A percentile compares a stretch with the other conserved stretches of the same genome.
phyloP scores from a whole-genome alignment of 768 basidiomycete genomes.

The Termitomyces titanicus region DNA sequence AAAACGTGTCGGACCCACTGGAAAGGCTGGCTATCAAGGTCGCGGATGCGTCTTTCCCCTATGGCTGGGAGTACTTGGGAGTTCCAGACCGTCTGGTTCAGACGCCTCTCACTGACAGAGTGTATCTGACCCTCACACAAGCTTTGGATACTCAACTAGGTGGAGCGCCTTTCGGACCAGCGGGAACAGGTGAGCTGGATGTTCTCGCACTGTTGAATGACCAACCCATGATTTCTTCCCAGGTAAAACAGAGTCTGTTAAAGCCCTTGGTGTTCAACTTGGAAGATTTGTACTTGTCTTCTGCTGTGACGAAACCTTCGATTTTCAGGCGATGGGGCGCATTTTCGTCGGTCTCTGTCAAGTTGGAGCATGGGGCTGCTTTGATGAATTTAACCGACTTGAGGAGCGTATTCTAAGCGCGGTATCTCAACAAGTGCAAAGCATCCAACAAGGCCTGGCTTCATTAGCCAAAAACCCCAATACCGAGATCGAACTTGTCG shows the following conservation, averaged over 20 bases:
- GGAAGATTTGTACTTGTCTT: slow-evolving; percentile 99
- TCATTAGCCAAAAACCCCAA: slow-evolving; percentile 78
- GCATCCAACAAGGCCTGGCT: slow-evolving; percentile 94
- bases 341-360: slow-evolving; percentile 99
- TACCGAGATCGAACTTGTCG: slow-evolving; percentile 92
- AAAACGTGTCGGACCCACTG: slow-evolving; percentile 65
- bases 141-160: slow-evolving; percentile 94
- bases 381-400: slow-evolving; percentile 96
- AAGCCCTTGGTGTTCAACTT: slow-evolving; percentile 95
- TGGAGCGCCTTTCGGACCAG: slow-evolving; percentile 97
- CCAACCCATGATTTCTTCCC: slow-evolving; percentile 4
- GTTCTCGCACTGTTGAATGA: not conserved
- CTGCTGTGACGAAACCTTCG: slow-evolving; percentile 99
- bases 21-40: slow-evolving; percentile 78
- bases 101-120: slow-evolving; percentile 95
- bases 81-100: slow-evolving; percentile 96
- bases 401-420: slow-evolving; percentile 98
- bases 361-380: slow-evolving; percentile 99
- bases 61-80: slow-evolving; percentile 99
- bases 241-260: slow-evolving; percentile 99
- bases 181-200: slow-evolving; percentile 75
- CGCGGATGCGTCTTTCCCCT: slow-evolving; percentile 91
- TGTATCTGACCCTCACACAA: slow-evolving; percentile 95
- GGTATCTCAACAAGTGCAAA: slow-evolving; percentile 98
- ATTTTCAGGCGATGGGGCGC: slow-evolving; percentile 99